These are phyloP conservation scores for Apiotrichum montevideense DNA, from an alignment of 1,284 basidiomycete species.

Conservation along the genomic window DNA sequence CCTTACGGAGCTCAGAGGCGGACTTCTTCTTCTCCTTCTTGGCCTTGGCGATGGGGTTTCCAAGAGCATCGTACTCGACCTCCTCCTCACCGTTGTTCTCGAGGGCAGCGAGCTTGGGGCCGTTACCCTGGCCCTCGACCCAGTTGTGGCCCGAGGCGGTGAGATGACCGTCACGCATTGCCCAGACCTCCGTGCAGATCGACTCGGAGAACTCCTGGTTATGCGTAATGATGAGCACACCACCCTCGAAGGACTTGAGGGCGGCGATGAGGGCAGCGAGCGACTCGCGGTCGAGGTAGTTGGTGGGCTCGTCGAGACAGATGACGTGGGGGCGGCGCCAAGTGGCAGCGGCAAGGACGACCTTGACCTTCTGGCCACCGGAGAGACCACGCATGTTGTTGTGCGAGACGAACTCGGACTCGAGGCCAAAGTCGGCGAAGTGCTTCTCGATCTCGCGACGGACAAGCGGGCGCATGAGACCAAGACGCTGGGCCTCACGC, in stretches of 20 bases:
- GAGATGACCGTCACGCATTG: constrained; percentile 85
- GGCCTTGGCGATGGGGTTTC: constrained; percentile 82
- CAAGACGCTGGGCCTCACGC: constrained; percentile 91
- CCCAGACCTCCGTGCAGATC: constrained; percentile 60
- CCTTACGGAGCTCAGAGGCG: constrained; percentile 72
- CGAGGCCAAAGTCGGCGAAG: constrained; percentile 83
- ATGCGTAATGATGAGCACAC: constrained; percentile 94
- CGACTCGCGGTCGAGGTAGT: constrained; percentile 97
- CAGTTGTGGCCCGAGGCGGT: constrained; percentile 96
- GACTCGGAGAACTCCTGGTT: constrained; percentile 97
- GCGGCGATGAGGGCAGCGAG: constrained; percentile 93
- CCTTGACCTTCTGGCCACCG: constrained; percentile 92
- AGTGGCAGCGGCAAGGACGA: constrained; percentile 95
- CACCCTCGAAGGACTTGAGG: constrained; percentile 92
- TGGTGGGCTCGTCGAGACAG: constrained; percentile 90
- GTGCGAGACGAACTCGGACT: constrained; percentile 83
- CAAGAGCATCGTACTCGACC: constrained; percentile 85
- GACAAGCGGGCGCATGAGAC: constrained; percentile 91
- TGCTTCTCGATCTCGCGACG: constrained; percentile 97
- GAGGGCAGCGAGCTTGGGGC: constrained; percentile 57
- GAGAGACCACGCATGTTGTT: constrained; percentile 96
- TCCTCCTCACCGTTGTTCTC: constrained; percentile 76
- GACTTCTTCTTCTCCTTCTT: constrained; percentile 78
- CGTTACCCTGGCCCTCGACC: constrained; percentile 85
- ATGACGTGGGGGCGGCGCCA: constrained; percentile 98